Conservation (phyloP, 164 flowering plant genomes). For the Vitis riparia region DNA sequence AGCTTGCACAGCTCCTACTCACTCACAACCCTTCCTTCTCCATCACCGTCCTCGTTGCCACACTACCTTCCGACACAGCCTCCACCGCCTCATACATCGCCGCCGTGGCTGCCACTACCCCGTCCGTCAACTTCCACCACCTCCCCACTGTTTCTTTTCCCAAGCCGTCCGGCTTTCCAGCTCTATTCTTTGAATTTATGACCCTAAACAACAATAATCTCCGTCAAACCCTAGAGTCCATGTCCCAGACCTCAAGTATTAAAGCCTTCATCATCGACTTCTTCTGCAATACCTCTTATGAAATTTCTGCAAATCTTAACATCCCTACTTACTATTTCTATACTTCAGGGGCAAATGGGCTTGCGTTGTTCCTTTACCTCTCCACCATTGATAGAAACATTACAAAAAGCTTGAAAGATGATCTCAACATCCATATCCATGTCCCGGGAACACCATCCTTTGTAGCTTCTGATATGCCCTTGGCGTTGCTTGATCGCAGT, state of each 20-base stretch:
- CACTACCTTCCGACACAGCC: background rate
- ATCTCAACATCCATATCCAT: background rate
- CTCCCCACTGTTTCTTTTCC: background rate
- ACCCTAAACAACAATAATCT: background rate
- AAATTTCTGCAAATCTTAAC: background rate
- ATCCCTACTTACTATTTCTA: constrained; percentile 1
- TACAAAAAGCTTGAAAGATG: background rate
- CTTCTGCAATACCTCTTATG: background rate
- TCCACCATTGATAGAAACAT: background rate
- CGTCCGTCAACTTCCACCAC: constrained; percentile 8
- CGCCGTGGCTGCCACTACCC: constrained; percentile 5
- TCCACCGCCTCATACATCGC: constrained; percentile 8
- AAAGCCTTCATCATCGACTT: background rate
- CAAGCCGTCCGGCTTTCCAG: background rate
- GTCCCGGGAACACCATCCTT: background rate
- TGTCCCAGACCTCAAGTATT: background rate
- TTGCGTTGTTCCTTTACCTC: background rate
- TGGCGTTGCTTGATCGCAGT: background rate
- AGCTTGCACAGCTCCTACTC: constrained; percentile 5
- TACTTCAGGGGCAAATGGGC: background rate
- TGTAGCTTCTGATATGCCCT: background rate
- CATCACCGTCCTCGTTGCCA: background rate
- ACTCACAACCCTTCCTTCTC: constrained; percentile 1
- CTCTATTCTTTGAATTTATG: background rate
- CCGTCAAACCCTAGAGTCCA: background rate